Base-by-base conservation (phyloP, 2,329 filamentous ascomycete species). In the Setomelanomma holmii region DNA sequence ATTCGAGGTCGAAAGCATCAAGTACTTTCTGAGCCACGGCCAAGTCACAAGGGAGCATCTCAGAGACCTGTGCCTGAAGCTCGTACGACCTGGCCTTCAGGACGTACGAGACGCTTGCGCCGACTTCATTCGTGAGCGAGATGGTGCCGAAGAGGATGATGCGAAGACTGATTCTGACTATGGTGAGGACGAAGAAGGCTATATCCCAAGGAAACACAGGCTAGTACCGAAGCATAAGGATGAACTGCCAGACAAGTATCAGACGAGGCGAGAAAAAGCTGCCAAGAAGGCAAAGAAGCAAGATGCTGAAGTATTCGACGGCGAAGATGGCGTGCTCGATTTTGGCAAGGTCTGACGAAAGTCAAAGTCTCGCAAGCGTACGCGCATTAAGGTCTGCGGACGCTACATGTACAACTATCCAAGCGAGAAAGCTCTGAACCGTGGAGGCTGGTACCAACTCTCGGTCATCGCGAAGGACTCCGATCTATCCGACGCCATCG, bases 351-450 rank as follows among this genome's bases (percentile, higher is more conserved):
- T 75, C 16, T 5, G 64, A 75, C 40, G 60, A 72, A 36, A 64
- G 61, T 23, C 56, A 70, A 22, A 71, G 42, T 52, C 64, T 24
- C 66, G 61, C 40, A 73, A 69, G 49, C 79, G 74, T 48, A 77
- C 78, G 54, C 75, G 75, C 44, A 75, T 82, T 48, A 78, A 73
- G 45, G 68, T 82, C 8, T 82, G 66, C 45, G 79, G 80, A 10
- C 76, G 73, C 39, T 76, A 71, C 45, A 82, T 82, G 58, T 82
- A 79, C 72, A 81, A 82, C 63, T 81, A 82, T 56, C 78, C 79
- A 7, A 79, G 75, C 49, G 74, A 80, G 55, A 76, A 73, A 33
- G 75, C 78, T 3, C 78, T 82, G 72, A 76, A 70, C 40, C 71
- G 79, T 46, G 75, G 77, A 22, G 79, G 80, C 4, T 82, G 80